phyloP scores from a whole-genome alignment of 495 filamentous ascomycete species.

The Penicillium paradoxum region DNA sequence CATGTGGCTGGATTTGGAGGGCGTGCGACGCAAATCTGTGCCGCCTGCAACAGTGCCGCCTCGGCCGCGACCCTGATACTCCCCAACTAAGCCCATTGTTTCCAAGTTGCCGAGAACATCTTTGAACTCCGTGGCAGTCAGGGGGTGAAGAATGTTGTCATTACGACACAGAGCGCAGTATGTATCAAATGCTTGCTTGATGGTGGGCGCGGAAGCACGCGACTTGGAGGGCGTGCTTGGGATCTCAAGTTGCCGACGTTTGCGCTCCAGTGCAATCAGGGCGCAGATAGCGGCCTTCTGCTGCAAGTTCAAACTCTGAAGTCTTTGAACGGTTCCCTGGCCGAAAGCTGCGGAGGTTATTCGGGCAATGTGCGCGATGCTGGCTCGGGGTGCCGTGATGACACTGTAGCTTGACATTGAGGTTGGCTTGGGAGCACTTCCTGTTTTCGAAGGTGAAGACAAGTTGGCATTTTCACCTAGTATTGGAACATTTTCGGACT shows the following conservation, averaged over 20 bases:
- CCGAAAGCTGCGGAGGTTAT: conserved; percentile 82
- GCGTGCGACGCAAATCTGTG: conserved; percentile 47
- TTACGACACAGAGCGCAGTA: conserved; percentile 76
- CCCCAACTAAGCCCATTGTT: conserved; percentile 72
- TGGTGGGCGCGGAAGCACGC: conserved; percentile 57
- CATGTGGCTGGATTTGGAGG: conserved; percentile 52
- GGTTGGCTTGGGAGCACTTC: conserved; percentile 18
- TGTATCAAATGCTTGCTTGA: conserved; percentile 71
- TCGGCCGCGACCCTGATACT: conserved; percentile 64
- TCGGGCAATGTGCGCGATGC: conserved; percentile 83
- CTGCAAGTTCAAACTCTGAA: conserved; percentile 85
- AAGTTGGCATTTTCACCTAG: conserved; percentile 67
- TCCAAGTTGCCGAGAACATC: conserved; percentile 90
- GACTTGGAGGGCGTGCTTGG: conserved; percentile 56
- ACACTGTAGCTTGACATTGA: conserved; percentile 54
- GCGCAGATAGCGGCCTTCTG: conserved; percentile 94
- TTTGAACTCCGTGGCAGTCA: conserved; percentile 84
- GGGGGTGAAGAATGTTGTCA: conserved; percentile 78
- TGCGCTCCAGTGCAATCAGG: conserved; percentile 72
- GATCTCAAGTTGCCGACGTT: conserved; percentile 32
- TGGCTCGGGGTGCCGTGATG: conserved; percentile 81
- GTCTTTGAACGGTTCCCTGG: conserved; percentile 73
- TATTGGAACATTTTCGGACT: conserved; percentile 45
- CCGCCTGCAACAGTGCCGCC: conserved; percentile 53
- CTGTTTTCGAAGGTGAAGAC: conserved; percentile 48